Evolutionary conservation across 1,139 yeast species (phyloP), one percentile per base, ranked within the genome.

Genomic region (Groenewaldozyma sp.): DNA sequence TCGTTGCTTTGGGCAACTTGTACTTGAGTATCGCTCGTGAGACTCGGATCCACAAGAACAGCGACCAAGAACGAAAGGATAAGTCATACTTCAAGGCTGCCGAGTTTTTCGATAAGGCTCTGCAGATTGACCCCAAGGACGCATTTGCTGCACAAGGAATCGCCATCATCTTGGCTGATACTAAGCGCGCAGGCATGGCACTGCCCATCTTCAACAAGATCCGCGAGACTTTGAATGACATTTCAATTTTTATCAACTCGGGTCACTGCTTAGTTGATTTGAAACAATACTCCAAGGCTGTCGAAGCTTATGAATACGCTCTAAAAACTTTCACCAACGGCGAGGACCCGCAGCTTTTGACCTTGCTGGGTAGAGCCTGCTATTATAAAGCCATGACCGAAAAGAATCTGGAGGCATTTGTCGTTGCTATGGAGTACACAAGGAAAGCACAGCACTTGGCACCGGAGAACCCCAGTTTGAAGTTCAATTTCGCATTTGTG

Each of bases 141-240:
- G 94, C 91, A 1, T 91, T 81, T 64, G 99, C 97, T 2, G 98
- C 98, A 1, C 98, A 91, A 61, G 99, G 99, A 39, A 71, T 93
- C 47, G 98, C 97, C 1, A 87, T 91, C 40, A 77, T 88, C 9
- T 82, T 86, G 60, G 94, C 94, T 18, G 97, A 88, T 53, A 82
- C 82, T 54, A 83, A 82, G 53, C 80, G 84, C 45, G 64, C 76
- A 18, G 78, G 74, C 31, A 71, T 79, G 48, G 95, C 97, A 1
- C 70, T 87, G 54, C 94, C 86, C 50, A 79, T 87, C 39, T 78
- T 93, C 55, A 75, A 94, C 60, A 87, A 88, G 52, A 78, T 88
- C 40, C 76, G 96, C 56, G 98, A 91, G 54, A 81, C 97, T 7
- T 70, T 91, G 51, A 78, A 79, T 55, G 95, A 84, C 55, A 78